Conservation (phyloP, 23 red algal genomes). For the Gracilariopsis chorda region DNA sequence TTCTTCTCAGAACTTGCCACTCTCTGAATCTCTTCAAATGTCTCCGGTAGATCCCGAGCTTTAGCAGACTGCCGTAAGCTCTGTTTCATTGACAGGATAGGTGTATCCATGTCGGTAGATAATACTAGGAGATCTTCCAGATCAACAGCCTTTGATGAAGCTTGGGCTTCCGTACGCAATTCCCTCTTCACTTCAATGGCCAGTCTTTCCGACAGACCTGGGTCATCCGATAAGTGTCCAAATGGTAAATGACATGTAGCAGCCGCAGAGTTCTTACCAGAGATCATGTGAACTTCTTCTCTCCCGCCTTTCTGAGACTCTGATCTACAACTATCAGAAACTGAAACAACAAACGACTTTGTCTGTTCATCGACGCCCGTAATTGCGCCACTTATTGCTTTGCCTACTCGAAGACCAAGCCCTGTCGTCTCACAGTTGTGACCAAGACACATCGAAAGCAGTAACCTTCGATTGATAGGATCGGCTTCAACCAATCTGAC, state of each 20-base stretch:
- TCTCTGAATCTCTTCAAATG: neutral
- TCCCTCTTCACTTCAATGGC: neutral
- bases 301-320: neutral
- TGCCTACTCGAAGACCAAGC: neutral
- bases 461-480: constrained; percentile 20
- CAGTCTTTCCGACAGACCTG: constrained; percentile 27
- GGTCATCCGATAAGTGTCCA: constrained; percentile 50
- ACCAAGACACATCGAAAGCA: constrained; percentile 38
- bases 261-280: neutral
- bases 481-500: constrained; percentile 28
- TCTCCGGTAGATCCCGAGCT: neutral
- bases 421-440: neutral
- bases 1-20: neutral
- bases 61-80: constrained; percentile 21
- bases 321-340: neutral
- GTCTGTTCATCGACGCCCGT: neutral
- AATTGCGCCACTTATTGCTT: constrained; percentile 23
- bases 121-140: constrained; percentile 16
- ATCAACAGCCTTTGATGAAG: neutral
- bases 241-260: constrained; percentile 30
- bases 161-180: neutral
- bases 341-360: constrained; percentile 16
- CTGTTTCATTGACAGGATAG: constrained; percentile 29
- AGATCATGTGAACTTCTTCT: neutral
- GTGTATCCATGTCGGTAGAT: neutral